A percentile compares a stretch with the other conserved stretches of the same genome.
phyloP scores from a whole-genome alignment of 495 filamentous ascomycete species.

The Lindgomyces ingoldianus region DNA sequence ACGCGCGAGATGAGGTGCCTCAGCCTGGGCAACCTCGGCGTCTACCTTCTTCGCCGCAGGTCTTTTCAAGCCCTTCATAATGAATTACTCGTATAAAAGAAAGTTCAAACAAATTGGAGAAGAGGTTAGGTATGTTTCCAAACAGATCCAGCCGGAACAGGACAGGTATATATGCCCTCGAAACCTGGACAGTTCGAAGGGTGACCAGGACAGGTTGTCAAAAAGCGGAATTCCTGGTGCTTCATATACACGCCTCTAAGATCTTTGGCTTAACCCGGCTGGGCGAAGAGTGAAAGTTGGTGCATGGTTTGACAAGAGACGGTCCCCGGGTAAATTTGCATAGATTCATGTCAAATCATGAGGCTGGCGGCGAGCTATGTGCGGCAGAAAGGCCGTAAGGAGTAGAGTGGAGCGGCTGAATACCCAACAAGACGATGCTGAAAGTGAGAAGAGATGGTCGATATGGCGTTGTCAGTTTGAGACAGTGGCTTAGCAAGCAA shows the following conservation, averaged over 20 bases:
- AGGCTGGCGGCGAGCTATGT: background rate
- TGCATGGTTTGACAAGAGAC: conserved; percentile 9
- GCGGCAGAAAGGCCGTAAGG: conserved; percentile 21
- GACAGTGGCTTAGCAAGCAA: background rate
- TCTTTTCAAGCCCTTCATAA: conserved; percentile 18
- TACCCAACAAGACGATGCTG: background rate
- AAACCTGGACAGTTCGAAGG: background rate
- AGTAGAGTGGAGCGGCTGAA: conserved; percentile 8
- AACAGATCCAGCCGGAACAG: background rate
- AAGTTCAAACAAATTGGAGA: conserved; percentile 5
- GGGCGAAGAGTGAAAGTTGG: background rate
- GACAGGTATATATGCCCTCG: conserved; percentile 1
- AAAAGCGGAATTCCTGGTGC: conserved; percentile 1
- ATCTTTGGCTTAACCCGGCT: background rate
- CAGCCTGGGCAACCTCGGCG: conserved; percentile 39
- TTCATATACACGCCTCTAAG: conserved; percentile 16
- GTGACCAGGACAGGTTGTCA: background rate
- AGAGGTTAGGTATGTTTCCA: background rate
- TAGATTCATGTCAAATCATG: conserved; percentile 4
- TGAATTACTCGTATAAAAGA: background rate
- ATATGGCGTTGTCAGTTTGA: background rate
- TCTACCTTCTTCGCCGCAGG: conserved; percentile 9
- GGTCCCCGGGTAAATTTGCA: conserved; percentile 31
- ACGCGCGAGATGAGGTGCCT: conserved; percentile 57
- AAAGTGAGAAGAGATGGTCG: background rate